These are phyloP conservation scores for Malassezia yamatoensis DNA, from an alignment of 1,284 basidiomycete species.

Conservation along the genomic window DNA sequence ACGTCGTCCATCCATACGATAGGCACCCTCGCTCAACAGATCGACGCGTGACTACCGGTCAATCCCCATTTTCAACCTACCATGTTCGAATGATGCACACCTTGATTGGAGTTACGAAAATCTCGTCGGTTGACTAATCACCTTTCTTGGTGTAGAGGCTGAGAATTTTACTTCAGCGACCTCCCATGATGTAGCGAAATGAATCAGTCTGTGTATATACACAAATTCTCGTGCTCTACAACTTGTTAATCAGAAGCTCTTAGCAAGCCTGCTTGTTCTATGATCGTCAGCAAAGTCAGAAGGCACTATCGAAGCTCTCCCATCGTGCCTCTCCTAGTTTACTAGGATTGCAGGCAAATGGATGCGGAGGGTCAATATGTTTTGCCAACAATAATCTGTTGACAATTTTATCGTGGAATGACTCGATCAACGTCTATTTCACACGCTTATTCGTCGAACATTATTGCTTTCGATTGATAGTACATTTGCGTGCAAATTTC, in stretches of 20 bases:
- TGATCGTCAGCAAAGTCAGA: background rate
- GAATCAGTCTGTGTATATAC: no score
- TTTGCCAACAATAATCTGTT: constrained; percentile 15
- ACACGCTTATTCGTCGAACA: constrained; percentile 4
- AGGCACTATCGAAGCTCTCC: constrained; percentile 22
- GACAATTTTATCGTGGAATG: constrained; percentile 2
- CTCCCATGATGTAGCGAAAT: no score
- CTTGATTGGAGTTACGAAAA: background rate
- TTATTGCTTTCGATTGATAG: background rate
- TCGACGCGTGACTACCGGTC: constrained; percentile 60
- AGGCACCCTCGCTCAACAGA: constrained; percentile 70
- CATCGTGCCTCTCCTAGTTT: constrained; percentile 11
- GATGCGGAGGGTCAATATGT: constrained; percentile 21
- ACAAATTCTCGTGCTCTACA: no score
- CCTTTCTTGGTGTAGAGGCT: background rate
- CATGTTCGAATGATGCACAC: constrained; percentile 3
- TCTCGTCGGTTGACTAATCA: constrained; percentile 10
- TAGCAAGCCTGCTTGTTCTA: no score
- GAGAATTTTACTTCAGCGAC: no score
- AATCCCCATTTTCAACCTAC: background rate
- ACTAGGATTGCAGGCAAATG: constrained; percentile 14
- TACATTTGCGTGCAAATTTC: no score
- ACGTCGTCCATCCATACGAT: constrained; percentile 76
- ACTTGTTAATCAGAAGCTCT: no score
- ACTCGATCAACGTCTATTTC: background rate